A percentile compares a stretch with the other conserved stretches of the same genome.
phyloP scores from a whole-genome alignment of 352 stramenopile genomes.

The Phytophthora sp. region DNA sequence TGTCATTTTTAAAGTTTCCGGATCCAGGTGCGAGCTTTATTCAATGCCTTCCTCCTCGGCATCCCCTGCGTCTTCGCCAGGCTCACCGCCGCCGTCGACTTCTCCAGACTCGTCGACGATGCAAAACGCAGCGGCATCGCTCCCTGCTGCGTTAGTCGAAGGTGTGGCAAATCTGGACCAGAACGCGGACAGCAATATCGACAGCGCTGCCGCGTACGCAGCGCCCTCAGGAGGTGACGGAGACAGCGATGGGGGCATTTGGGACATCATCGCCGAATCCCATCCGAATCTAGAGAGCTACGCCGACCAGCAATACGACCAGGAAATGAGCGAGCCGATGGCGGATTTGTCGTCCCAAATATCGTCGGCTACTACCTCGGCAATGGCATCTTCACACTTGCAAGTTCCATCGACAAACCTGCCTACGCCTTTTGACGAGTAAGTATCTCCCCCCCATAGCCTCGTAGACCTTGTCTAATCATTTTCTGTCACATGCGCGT shows the following conservation, averaged over 20 bases:
- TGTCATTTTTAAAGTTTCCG: conserved; percentile 43
- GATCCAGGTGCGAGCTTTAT: conserved; percentile 47
- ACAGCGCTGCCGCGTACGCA: background rate
- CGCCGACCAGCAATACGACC: conserved; percentile 38
- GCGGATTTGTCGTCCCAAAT: conserved; percentile 30
- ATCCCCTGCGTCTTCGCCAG: conserved; percentile 11
- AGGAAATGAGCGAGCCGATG: conserved; percentile 33
- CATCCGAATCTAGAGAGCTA: conserved; percentile 45
- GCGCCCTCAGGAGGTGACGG: conserved; percentile 31
- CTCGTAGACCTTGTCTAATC: no score
- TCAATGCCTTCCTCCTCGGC: conserved; percentile 73
- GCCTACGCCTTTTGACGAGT: conserved; percentile 38
- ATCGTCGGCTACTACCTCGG: background rate
- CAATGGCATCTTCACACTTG: conserved; percentile 15
- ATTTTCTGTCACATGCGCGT: background rate
- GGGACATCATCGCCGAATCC: conserved; percentile 39
- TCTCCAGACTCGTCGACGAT: conserved; percentile 70
- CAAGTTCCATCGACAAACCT: conserved; percentile 29
- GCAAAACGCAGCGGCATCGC: conserved; percentile 33
- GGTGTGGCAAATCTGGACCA: conserved; percentile 35
- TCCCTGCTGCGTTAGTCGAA: conserved; percentile 27
- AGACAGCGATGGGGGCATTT: conserved; percentile 62
- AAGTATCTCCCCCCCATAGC: no score
- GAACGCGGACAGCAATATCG: conserved; percentile 9
- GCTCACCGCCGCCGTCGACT: conserved; percentile 13